A percentile compares a stretch with the other conserved stretches of the same genome.
Conservation (phyloP, 2,329 filamentous ascomycete genomes). For the Xylariomycetidae sp. region DNA sequence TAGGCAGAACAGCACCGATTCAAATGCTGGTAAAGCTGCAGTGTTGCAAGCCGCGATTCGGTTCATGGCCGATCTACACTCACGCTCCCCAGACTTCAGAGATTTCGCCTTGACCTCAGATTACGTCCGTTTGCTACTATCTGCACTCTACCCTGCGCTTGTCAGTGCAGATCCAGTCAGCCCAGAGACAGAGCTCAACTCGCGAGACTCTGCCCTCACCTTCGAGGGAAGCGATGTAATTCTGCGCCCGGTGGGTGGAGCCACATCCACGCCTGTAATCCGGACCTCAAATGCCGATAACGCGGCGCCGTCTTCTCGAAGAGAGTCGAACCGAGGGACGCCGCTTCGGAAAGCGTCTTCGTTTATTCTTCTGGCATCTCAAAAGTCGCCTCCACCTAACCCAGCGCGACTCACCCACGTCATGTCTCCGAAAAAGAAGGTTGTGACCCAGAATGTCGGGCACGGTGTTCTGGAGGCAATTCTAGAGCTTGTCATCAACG, state of each 20-base stretch:
- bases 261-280: conserved; percentile 61
- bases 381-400: conserved; percentile 54
- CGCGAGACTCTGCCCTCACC: conserved; percentile 70
- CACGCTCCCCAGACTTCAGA: conserved; percentile 69
- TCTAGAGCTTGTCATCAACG: conserved; percentile 67
- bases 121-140: conserved; percentile 73
- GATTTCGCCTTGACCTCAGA: conserved; percentile 77
- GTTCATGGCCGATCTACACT: conserved; percentile 73
- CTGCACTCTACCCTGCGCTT: conserved; percentile 78
- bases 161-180: conserved; percentile 80
- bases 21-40: conserved; percentile 51
- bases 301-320: conserved; percentile 29
- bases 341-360: conserved; percentile 77
- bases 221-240: conserved; percentile 85
- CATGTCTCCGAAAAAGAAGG: conserved; percentile 52
- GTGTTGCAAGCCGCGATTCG: conserved; percentile 71
- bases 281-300: conserved; percentile 59
- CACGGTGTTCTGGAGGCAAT: conserved; percentile 70
- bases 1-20: conserved; percentile 38
- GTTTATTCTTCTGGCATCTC: conserved; percentile 79
- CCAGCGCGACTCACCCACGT: conserved; percentile 58
- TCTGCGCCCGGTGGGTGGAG: conserved; percentile 63
- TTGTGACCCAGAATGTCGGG: conserved; percentile 46
- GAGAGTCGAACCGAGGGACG: conserved; percentile 43
- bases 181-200: conserved; percentile 81